These are phyloP conservation scores for Ophioceras dolichostomum DNA, from an alignment of 2,329 filamentous ascomycete genomes.

Conservation along the genomic window DNA sequence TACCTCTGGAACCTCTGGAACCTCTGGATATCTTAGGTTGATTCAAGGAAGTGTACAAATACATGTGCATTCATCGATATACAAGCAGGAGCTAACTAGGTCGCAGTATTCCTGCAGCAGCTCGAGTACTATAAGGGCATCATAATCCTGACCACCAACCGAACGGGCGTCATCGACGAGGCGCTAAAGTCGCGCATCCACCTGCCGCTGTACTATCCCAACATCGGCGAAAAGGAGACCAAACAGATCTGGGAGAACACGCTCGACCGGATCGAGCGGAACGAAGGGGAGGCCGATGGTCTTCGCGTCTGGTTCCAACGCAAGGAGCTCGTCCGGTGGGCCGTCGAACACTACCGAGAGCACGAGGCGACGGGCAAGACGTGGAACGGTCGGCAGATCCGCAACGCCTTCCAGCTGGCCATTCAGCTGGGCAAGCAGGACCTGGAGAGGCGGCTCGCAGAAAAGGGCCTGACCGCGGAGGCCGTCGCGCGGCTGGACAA, in stretches of 20 bases:
- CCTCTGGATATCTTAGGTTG: no score
- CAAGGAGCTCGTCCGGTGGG: slow-evolving; percentile 10
- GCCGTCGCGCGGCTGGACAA: no score
- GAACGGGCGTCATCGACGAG: slow-evolving; percentile 4
- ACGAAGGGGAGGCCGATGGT: slow-evolving; percentile 2
- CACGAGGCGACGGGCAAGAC: slow-evolving; percentile 5
- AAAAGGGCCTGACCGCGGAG: no score
- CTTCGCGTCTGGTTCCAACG: slow-evolving; percentile 7
- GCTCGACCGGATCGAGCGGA: not conserved
- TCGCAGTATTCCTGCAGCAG: slow-evolving; percentile 1
- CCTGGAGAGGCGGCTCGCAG: no score
- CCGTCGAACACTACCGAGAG: slow-evolving; percentile 7
- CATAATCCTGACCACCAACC: slow-evolving; percentile 5
- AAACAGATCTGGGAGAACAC: not conserved
- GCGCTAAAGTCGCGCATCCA: slow-evolving; percentile 4
- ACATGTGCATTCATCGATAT: no score
- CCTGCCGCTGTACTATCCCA: slow-evolving; percentile 2
- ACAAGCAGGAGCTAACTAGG: not conserved
- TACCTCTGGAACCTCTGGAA: no score
- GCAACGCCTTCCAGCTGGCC: slow-evolving; percentile 18
- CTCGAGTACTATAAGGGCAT: slow-evolving; percentile 5
- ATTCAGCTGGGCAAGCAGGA: no score
- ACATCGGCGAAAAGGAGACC: slow-evolving; percentile 1
- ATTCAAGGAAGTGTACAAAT: no score
- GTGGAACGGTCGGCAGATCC: slow-evolving; percentile 22